Percentiles rank a stretch among this genome's conserved stretches.
phyloP scores from a whole-genome alignment of 169 alveolate genomes.

The Cryptosporidium bovis region DNA sequence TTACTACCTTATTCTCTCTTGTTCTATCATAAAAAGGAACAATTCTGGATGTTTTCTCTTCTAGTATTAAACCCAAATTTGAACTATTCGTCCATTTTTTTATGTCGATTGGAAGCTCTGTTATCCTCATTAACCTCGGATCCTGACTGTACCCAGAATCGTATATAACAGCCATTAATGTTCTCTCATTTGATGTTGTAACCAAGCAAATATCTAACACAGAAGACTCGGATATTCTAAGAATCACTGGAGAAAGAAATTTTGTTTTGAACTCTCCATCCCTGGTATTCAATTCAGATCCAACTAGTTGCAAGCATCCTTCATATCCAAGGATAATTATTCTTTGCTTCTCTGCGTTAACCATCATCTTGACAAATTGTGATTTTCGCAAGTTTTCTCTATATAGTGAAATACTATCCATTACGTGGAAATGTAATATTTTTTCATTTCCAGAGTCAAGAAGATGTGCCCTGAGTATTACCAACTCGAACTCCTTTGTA shows the following conservation, averaged over 20 bases:
- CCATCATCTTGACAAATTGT: slow-evolving; percentile 28
- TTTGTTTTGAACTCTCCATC: slow-evolving; percentile 5
- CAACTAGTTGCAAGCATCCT: slow-evolving; percentile 59
- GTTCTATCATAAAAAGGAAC: slow-evolving; percentile 22
- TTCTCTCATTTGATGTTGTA: slow-evolving; percentile 15
- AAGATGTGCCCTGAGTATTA: slow-evolving; percentile 31
- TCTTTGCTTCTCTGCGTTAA: slow-evolving; percentile 43
- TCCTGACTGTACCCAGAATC: slow-evolving; percentile 56
- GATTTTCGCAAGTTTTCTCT: slow-evolving; percentile 61
- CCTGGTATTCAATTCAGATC: slow-evolving; percentile 6
- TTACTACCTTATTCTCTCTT: slow-evolving; percentile 3
- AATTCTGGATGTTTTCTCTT: slow-evolving; percentile 15
- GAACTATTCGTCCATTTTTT: slow-evolving; percentile 51
- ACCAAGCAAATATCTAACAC: slow-evolving; percentile 36
- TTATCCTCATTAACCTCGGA: slow-evolving; percentile 51
- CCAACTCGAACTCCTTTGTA: slow-evolving; percentile 36
- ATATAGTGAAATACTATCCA: slow-evolving; percentile 22
- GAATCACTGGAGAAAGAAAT: slow-evolving; percentile 33
- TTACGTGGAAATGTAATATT: slow-evolving; percentile 18
- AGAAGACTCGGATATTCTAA: slow-evolving; percentile 44
- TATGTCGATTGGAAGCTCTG: slow-evolving; percentile 43
- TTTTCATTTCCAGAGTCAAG: slow-evolving; percentile 16
- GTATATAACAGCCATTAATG: slow-evolving; percentile 25
- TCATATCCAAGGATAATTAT: slow-evolving; percentile 49
- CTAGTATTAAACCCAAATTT: slow-evolving; percentile 30